These are phyloP conservation scores for Aciculosporium take DNA, from an alignment of 2,329 filamentous ascomycete genomes.

Conservation along the genomic window DNA sequence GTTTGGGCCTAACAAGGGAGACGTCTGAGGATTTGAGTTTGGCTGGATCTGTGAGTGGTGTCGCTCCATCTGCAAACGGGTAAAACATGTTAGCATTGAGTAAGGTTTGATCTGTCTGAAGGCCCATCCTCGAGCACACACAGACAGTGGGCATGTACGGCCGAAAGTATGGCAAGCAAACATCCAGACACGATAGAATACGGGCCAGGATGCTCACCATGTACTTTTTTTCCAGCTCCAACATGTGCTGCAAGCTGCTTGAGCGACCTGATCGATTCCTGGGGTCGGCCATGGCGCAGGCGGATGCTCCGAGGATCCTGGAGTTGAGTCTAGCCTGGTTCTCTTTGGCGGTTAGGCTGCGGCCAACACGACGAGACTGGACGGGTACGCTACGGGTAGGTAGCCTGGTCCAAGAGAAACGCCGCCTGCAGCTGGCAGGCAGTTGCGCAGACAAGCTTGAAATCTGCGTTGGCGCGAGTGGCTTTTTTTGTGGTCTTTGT, in stretches of 20 bases:
- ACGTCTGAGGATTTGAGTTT: slow-evolving; percentile 2
- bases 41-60: slow-evolving; percentile 6
- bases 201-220: slow-evolving; percentile 33
- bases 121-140: neutral
- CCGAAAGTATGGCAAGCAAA: neutral
- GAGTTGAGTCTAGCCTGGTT: too few relatives aligned
- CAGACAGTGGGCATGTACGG: too few relatives aligned
- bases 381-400: too few relatives aligned
- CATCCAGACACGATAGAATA: neutral
- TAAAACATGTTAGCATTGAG: too few relatives aligned
- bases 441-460: neutral
- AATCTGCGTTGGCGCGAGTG: too few relatives aligned
- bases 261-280: slow-evolving; percentile 17
- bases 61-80: slow-evolving; percentile 10
- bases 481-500: neutral
- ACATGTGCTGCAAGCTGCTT: slow-evolving; percentile 42
- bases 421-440: neutral
- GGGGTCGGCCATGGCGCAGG: slow-evolving; percentile 6
- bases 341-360: slow-evolving; percentile 2
- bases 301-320: too few relatives aligned
- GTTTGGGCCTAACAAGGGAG: neutral
- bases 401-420: too few relatives aligned
- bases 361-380: neutral
- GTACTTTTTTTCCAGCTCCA: slow-evolving; percentile 42
- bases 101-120: too few relatives aligned